Percentiles rank a stretch among this genome's conserved stretches.
Conservation (phyloP, 2,329 filamentous ascomycete species). For the Pseudogymnoascus sp. region DNA sequence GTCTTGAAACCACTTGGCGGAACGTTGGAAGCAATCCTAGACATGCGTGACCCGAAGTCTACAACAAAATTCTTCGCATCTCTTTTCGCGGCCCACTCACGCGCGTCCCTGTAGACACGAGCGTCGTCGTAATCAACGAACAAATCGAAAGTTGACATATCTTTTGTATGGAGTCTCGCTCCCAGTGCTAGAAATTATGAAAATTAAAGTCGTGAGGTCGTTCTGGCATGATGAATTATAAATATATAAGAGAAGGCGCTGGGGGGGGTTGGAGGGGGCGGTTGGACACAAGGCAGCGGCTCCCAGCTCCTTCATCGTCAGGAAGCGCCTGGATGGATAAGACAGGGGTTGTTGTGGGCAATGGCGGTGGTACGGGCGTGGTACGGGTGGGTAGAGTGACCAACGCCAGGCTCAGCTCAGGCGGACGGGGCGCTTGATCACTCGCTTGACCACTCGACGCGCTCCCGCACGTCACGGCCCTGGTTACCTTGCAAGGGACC, state of each 20-base stretch:
- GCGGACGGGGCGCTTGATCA: not conserved
- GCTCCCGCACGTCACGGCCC: not conserved
- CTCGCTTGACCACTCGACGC: constrained; percentile 1
- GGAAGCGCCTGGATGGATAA: not conserved
- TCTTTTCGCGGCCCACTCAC: not conserved
- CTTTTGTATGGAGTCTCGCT: not conserved
- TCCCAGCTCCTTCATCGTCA: not conserved
- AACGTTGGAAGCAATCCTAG: constrained; percentile 52
- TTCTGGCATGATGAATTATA: not conserved
- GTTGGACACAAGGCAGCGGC: not conserved
- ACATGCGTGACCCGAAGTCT: constrained; percentile 53
- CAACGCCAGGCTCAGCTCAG: not conserved
- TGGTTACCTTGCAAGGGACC: not conserved
- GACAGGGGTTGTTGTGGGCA: not conserved
- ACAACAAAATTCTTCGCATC: constrained; percentile 54
- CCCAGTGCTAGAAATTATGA: not conserved
- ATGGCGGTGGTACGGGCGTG: not conserved
- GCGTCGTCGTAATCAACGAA: not conserved
- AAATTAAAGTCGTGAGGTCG: not conserved
- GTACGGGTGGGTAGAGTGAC: not conserved
- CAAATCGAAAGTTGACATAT: not conserved
- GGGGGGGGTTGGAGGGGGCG: not conserved
- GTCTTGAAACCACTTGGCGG: constrained; percentile 34
- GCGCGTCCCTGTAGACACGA: not conserved
- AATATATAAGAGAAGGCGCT: not conserved